Conservation (phyloP, 176 grass and related monocot genomes). For the Avena atlantica region DNA sequence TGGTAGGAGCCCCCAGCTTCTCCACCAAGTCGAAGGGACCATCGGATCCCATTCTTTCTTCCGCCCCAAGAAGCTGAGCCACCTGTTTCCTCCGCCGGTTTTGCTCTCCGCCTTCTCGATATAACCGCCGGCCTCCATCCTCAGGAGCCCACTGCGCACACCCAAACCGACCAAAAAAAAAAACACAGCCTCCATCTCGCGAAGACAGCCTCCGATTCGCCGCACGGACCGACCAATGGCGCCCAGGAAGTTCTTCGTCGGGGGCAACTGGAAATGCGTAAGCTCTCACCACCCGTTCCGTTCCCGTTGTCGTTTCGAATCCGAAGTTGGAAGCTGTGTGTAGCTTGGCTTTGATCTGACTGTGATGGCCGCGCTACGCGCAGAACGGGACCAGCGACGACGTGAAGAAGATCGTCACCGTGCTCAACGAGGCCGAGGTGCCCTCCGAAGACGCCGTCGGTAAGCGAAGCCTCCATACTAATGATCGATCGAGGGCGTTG, state of each 20-base stretch:
- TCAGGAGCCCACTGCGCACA: not conserved
- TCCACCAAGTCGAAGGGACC: no score
- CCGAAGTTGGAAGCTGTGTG: not conserved
- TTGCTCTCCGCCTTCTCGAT: conserved; percentile 16
- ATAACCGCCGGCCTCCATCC: conserved; percentile 34
- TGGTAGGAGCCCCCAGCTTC: no score
- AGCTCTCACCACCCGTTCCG: not conserved
- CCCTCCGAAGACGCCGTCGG: conserved; percentile 81
- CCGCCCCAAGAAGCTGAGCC: conserved; percentile 40
- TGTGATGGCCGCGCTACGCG: not conserved
- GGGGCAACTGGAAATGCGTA: conserved; percentile 98
- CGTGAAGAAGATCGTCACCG: conserved; percentile 87
- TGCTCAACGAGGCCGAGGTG: conserved; percentile 80
- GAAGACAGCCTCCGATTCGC: not conserved
- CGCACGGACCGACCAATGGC: conserved; percentile 36
- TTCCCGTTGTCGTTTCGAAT: not conserved
- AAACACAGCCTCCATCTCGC: not conserved
- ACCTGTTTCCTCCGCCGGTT: conserved; percentile 13
- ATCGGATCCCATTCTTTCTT: conserved; percentile 37
- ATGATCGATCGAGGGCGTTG: not conserved
- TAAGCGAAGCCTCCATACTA: conserved; percentile 23
- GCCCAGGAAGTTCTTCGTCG: conserved; percentile 75
- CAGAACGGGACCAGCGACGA: conserved; percentile 86
- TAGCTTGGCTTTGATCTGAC: conserved; percentile 11
- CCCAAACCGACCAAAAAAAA: not conserved